Evolutionary conservation across 2,329 filamentous ascomycete species (phyloP).

Genomic region (Botrytis tulipae): DNA sequence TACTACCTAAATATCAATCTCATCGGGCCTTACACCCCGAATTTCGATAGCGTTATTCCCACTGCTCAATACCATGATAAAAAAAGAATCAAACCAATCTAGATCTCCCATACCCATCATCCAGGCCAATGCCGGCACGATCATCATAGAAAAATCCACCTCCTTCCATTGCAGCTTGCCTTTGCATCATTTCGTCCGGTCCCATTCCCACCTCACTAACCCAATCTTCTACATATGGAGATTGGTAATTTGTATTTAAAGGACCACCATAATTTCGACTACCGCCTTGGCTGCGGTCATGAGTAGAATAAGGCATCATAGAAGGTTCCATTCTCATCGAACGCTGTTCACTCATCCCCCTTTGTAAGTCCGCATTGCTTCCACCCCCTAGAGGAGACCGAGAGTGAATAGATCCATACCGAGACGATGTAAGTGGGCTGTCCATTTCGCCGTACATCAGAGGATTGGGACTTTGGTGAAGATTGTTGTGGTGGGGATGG

Average conservation of each 20-base stretch:
- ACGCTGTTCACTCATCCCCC: not conserved
- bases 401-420: slow-evolving; percentile 14
- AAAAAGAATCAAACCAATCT: not conserved
- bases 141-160: slow-evolving; percentile 12
- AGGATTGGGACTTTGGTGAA: slow-evolving; percentile 4
- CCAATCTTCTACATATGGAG: slow-evolving; percentile 19
- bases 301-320: not conserved
- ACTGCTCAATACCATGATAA: not conserved
- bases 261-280: not conserved
- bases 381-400: not conserved
- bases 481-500: not conserved
- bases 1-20: not conserved
- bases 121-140: not conserved
- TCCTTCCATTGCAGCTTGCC: slow-evolving; percentile 1
- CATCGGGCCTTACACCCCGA: not conserved
- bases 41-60: no score
- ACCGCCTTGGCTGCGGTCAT: not conserved
- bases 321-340: not conserved
- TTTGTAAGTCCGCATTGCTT: not conserved
- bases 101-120: not conserved
- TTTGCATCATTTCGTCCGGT: slow-evolving; percentile 10
- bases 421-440: slow-evolving; percentile 14
- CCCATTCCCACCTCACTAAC: slow-evolving; percentile 10
- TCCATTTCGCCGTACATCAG: slow-evolving; percentile 13
- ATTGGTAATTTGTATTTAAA: slow-evolving; percentile 15